These are phyloP conservation scores for Neurospora sp. DNA, from an alignment of 495 filamentous ascomycete species.

Conservation along the genomic window DNA sequence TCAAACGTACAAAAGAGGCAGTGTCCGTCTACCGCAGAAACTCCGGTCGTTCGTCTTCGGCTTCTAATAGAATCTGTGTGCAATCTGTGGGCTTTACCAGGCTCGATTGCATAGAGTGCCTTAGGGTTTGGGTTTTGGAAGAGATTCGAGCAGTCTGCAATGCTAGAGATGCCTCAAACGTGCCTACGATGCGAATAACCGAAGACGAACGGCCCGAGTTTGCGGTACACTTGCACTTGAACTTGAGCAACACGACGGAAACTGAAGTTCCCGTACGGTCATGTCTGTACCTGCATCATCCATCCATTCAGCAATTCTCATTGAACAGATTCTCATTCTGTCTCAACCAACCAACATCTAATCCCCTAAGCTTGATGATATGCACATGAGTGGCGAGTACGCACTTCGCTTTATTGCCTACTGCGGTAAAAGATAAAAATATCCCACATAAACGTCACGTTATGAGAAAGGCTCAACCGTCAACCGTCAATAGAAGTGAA, in stretches of 20 bases:
- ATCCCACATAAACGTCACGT: not conserved
- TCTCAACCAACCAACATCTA: not conserved
- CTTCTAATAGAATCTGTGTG: too few species aligned
- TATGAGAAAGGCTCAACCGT: not conserved
- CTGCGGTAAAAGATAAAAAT: not conserved
- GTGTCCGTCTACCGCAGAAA: not conserved
- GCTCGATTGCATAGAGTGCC: too few species aligned
- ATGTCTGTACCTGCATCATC: not conserved
- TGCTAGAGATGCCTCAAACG: too few species aligned
- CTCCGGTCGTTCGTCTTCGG: too few species aligned
- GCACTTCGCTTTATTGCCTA: too few species aligned
- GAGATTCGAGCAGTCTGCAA: too few species aligned
- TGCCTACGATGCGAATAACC: too few species aligned
- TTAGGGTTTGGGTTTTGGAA: too few species aligned
- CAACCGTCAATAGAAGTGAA: not conserved
- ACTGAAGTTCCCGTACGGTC: not conserved
- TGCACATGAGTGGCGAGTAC: not conserved
- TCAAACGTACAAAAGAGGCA: not conserved
- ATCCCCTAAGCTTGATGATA: not conserved
- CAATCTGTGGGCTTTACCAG: too few species aligned
- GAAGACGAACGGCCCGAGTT: too few species aligned
- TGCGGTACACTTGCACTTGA: not conserved
- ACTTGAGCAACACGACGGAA: not conserved
- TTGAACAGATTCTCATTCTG: not conserved
- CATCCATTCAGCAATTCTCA: not conserved